Evolutionary conservation across 805 yeast genomes (phyloP).

Genomic region (Scheffersomyces lignosus): DNA sequence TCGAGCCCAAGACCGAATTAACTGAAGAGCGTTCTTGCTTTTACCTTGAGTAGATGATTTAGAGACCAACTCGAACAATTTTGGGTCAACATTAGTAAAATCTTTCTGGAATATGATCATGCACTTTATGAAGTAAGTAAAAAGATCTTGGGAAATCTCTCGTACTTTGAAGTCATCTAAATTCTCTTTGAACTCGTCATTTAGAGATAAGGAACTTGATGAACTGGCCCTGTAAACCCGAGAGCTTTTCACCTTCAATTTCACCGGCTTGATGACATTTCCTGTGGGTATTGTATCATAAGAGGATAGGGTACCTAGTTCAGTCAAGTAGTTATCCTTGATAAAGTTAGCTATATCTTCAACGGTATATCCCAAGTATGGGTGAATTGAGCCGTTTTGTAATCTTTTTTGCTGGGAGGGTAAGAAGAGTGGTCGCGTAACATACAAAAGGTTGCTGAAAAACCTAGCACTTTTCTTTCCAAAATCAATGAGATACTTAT

Average conservation of each 20-base stretch:
- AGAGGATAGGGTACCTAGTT: not conserved
- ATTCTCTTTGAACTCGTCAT: slow-evolving; percentile 6
- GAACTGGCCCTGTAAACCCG: slow-evolving; percentile 11
- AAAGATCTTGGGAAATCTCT: slow-evolving; percentile 30
- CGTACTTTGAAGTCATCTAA: slow-evolving; percentile 25
- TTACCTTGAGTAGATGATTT: slow-evolving; percentile 1
- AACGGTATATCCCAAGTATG: slow-evolving; percentile 24
- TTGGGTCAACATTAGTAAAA: slow-evolving; percentile 6
- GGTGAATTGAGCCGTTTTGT: slow-evolving; percentile 20
- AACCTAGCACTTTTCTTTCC: slow-evolving; percentile 18
- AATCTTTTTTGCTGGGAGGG: slow-evolving; percentile 24
- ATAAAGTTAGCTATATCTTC: slow-evolving; percentile 30
- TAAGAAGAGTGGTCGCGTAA: slow-evolving; percentile 23
- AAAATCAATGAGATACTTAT: slow-evolving; percentile 17
- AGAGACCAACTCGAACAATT: not conserved
- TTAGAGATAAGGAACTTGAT: slow-evolving; percentile 10
- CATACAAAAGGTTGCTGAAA: slow-evolving; percentile 16
- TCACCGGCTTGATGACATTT: slow-evolving; percentile 1
- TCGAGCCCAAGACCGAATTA: slow-evolving; percentile 19
- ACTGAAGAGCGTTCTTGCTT: not conserved
- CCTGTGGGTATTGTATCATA: not conserved
- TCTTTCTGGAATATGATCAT: slow-evolving; percentile 24
- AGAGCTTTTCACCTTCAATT: slow-evolving; percentile 5
- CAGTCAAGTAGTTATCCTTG: slow-evolving; percentile 14
- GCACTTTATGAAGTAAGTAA: slow-evolving; percentile 23